Conservation (phyloP, 768 basidiomycete genomes). For the Suillus weaverae region DNA sequence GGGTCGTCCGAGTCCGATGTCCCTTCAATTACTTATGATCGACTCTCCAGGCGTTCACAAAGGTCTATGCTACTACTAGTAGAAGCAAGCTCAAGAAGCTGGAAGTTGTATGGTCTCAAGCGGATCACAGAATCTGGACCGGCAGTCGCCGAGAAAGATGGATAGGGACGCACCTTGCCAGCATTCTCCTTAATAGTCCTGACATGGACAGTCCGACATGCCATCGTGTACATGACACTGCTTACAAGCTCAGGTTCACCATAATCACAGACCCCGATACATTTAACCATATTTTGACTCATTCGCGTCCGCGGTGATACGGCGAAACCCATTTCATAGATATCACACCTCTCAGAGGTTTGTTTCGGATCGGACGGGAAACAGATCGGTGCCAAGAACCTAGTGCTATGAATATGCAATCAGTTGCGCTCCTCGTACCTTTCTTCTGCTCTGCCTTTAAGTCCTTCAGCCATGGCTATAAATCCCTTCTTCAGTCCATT, state of each 20-base stretch:
- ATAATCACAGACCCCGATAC: background rate
- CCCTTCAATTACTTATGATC: background rate
- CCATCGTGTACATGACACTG: background rate
- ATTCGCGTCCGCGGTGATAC: constrained; percentile 2
- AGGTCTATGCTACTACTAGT: background rate
- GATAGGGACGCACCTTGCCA: background rate
- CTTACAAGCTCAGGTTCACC: background rate
- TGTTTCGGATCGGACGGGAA: background rate
- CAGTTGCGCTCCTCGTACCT: background rate
- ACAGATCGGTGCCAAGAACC: background rate
- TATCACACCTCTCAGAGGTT: background rate
- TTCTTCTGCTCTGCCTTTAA: constrained; percentile 54
- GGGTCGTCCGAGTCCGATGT: background rate
- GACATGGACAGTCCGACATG: background rate
- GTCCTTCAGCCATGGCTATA: constrained; percentile 52
- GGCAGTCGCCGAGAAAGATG: background rate
- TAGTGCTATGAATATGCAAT: background rate
- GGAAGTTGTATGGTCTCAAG: background rate
- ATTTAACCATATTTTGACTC: background rate
- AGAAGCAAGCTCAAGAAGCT: background rate
- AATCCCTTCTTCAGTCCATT: constrained; percentile 46
- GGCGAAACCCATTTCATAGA: background rate
- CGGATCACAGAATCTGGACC: background rate
- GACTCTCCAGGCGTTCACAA: background rate
- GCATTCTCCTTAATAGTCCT: background rate